Base-by-base conservation (phyloP, 1,139 yeast genomes). In the Yamadazyma blattariae region DNA sequence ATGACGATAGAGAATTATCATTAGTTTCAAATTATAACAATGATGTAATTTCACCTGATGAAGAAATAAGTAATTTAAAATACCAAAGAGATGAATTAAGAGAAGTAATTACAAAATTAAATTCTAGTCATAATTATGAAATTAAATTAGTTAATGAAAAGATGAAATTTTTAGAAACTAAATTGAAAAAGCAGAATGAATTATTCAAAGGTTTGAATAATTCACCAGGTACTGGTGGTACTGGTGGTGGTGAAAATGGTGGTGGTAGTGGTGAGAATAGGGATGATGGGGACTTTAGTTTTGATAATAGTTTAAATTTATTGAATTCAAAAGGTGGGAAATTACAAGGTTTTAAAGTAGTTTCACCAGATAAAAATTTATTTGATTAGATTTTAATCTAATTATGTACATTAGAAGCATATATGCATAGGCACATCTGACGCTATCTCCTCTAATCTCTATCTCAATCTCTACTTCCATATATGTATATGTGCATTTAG, bases 41-140 rank as follows among this genome's bases (percentile, higher is more conserved):
- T 7, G 38, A 40, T 11, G 34, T 34, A 29, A 47, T 25, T 7
- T 24, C 34, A 10, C 11, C 22, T 6, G 30, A 32, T 5, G 34
- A 32, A 17, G 34, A 32, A 26, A 57, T 70, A 15, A 41, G 48
- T 21, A 54, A 64, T 21, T 56, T 77, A 40, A 74, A 68, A 41
- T 55, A 56, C 14, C 87, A 80, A 54, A 55, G 82, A 29, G 82
- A 79, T 39, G 82, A 76, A 35, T 62, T 80, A 33, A 61, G 85
- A 20, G 82, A 77, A 34, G 80, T 77, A 21, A 61, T 70, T 20
- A 54, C 63, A 28, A 60, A 64, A 41, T 51, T 71, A 37, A 63
- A 67, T 11, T 42, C 59, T 4, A 59, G 59, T 27, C 71, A 67
- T 35, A 54, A 51, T 26, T 59, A 57, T 25, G 76, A 70, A 41